Conservation (phyloP, 78 protist genomes). For the Blattamonas nauphoetae region DNA sequence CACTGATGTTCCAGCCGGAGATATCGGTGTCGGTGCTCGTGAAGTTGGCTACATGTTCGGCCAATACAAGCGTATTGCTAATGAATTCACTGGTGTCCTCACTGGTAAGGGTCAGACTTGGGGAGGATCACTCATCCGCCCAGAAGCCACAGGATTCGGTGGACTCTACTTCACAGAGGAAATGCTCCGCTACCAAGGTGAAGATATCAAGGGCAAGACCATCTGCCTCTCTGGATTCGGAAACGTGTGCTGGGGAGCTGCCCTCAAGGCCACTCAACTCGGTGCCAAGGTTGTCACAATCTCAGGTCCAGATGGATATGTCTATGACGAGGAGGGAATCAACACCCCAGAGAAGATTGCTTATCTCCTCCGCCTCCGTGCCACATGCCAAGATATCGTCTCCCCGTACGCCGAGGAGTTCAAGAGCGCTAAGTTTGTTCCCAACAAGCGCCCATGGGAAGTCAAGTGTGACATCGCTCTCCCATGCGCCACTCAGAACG, state of each 20-base stretch:
- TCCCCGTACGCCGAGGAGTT: neutral
- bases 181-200: neutral
- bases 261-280: conserved; percentile 11
- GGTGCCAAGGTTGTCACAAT: conserved; percentile 45
- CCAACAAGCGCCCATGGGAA: conserved; percentile 31
- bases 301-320: conserved; percentile 36
- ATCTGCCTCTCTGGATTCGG: conserved; percentile 49
- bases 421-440: neutral
- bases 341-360: conserved; percentile 32
- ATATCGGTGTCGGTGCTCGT: conserved; percentile 62
- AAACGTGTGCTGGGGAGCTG: conserved; percentile 45
- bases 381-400: conserved; percentile 22
- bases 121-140: conserved; percentile 62
- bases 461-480: conserved; percentile 38
- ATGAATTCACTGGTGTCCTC: conserved; percentile 33
- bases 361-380: conserved; percentile 24
- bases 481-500: conserved; percentile 71
- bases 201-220: conserved; percentile 19
- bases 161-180: conserved; percentile 36
- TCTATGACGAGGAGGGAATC: conserved; percentile 28
- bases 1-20: conserved; percentile 68
- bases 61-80: conserved; percentile 27
- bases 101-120: conserved; percentile 54
- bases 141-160: conserved; percentile 72
- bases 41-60: conserved; percentile 65